phyloP scores from a whole-genome alignment of 768 basidiomycete species.

The Lenzites betulinus region DNA sequence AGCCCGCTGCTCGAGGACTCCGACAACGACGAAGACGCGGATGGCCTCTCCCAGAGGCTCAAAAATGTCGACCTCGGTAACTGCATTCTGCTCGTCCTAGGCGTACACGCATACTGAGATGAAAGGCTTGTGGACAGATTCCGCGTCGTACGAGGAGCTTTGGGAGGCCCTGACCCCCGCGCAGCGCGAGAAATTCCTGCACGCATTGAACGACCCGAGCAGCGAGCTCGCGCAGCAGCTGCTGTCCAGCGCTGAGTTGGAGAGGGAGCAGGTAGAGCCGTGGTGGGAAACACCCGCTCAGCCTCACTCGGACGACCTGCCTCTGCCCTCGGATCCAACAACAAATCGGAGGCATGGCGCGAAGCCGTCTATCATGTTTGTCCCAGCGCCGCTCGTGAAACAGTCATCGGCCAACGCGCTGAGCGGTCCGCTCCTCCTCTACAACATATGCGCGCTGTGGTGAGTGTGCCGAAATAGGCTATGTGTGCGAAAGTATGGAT shows the following conservation, averaged over 20 bases:
- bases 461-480: too few species aligned
- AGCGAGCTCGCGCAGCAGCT: conserved; percentile 62
- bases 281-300: conserved; percentile 66
- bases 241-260: conserved; percentile 57
- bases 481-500: not conserved
- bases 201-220: conserved; percentile 59
- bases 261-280: conserved; percentile 51
- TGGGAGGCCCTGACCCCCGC: conserved; percentile 62
- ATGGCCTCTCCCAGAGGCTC: conserved; percentile 53
- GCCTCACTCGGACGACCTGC: not conserved
- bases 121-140: conserved; percentile 42
- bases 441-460: conserved; percentile 72
- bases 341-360: conserved; percentile 30
- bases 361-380: conserved; percentile 45
- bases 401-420: conserved; percentile 24
- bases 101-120: too few species aligned
- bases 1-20: conserved; percentile 31
- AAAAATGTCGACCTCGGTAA: conserved; percentile 63
- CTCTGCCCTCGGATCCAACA: conserved; percentile 8
- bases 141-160: conserved; percentile 54
- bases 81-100: conserved; percentile 23
- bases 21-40: conserved; percentile 42
- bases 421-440: conserved; percentile 46
- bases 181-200: conserved; percentile 62
- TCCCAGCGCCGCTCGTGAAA: conserved; percentile 49